Evolutionary conservation across 106 monocot species (phyloP), one percentile per base, ranked within the genome.

Genomic region (Dendrobium catenatum): DNA sequence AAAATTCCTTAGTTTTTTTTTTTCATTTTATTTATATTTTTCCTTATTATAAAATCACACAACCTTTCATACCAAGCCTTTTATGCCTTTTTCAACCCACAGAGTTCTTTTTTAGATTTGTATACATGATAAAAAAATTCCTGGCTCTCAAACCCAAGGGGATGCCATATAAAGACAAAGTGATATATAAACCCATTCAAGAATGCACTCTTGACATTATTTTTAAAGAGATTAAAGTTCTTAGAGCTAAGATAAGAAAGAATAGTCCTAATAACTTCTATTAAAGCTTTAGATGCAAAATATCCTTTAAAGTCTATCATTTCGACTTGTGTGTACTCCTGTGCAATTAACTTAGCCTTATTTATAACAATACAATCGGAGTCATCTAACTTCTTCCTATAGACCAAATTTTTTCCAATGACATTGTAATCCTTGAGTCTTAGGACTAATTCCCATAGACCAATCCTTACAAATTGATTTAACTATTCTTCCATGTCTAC

Each of bases 341-440:
- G 11, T 31, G 22, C 5, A 31, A 74, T 24, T 40, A 74, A 16
- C 26, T 24, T 2, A 13, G 24, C 73, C 40, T 74, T 74, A 74
- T 26, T 74, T 74, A 17, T 74, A 31, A 40, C 2, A 26, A 74
- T 74, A 74, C 40, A 16, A 31, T 4, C 16, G 3, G 4, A 7
- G 17, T 27, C 73, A 74, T 74, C 37, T 31, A 40, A 26, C 73
- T 74, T 74, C 0, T 26, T 74, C 27, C 13, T 74, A 4, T 20
- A 74, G 5, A 74, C 73, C 73, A 17, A 74, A 26, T 74, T 74
- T 74, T 9, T 74, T 31, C 73, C 24, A 74, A 74, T 26, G 27
- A 74, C 24, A 31, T 9, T 15, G 0, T 26, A 2, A 74, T 74
- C 73, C 6, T 74, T 4, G 24, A 40, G 24, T 4, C 24, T 26